Evolutionary conservation across 805 yeast species (phyloP), one percentile per base, ranked within the genome.

Genomic region (Candida cerambycidarum): DNA sequence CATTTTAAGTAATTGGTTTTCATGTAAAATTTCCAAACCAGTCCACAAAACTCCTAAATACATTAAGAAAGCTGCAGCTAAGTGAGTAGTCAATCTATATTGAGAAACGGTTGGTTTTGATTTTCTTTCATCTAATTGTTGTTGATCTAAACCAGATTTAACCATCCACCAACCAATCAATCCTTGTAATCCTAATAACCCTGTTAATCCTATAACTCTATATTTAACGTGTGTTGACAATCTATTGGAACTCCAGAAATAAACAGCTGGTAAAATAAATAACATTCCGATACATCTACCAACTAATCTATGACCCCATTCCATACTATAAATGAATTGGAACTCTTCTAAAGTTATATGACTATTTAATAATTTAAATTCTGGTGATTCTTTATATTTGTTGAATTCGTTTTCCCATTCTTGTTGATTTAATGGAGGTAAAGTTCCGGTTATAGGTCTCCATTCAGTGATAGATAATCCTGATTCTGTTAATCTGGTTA

Each of bases 131-230:
- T 76, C 77, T 37, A 93, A 69, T 57, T 84, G 84, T 33, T 83
- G 76, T 56, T 84, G 85, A 59, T 89, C 95, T 43, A 93, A 74
- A 23, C 99, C 99, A 8, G 97, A 88, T 56, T 86, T 82, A 40
- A 93, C 99, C 99, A 93, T 93, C 99, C 99, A 93, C 99, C 99
- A 93, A 24, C 99, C 99, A 52, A 93, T 84, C 41, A 83, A 85
- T 41, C 99, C 99, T 71, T 93, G 99, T 37, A 93, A 68, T 9
- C 96, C 99, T 44, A 93, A 73, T 39, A 93, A 67, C 0, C 75
- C 80, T 32, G 95, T 78, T 35, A 93, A 76, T 1, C 87, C 87
- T 15, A 86, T 63, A 12, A 93, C 69, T 52, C 88, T 76, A 43
- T 70, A 69, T 38, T 87, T 82, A 3, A 86, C 83, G 45, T 80